Base-by-base conservation (phyloP, 1,284 basidiomycete genomes). In the Chiua sp. region DNA sequence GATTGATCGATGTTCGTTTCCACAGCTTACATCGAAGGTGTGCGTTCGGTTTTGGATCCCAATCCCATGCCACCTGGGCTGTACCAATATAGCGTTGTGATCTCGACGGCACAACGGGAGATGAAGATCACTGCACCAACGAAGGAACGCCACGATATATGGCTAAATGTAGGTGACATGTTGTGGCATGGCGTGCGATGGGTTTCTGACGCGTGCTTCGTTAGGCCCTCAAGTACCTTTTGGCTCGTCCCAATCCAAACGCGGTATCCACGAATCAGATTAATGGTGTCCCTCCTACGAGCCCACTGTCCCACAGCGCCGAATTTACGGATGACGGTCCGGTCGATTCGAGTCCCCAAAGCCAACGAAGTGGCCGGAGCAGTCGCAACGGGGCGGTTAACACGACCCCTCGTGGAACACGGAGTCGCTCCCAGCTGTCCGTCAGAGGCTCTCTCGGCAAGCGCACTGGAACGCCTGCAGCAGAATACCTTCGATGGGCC, bases 41-140 rank as follows among this genome's bases (percentile, higher is more conserved):
- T 99, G 23, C 86, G 92, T 55, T 88, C 91, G 7, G 92, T 98
- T 22, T 84, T 98, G 63, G 97, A 99, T 76, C 87, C 90, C 52
- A 98, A 98, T 74, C 91, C 93, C 7, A 90, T 93, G 81, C 96
- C 97, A 10, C 93, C 96, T 50, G 97, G 96, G 47, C 79, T 99
- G 65, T 90, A 93, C 77, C 91, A 92, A 71, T 93, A 98, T 76
- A 97, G 93, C 66, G 91, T 99, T 51, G 82, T 99, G 39, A 90
- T 99, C 60, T 90, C 93, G 28, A 98, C 96, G 0, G 91, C 93
- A 7, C 91, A 95, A 63, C 85, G 97, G 60, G 98, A 99, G 77
- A 96, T 99, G 87, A 98, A 98, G 81, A 90, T 99, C 72, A 99
- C 96, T 18, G 96, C 96, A 5, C 91, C 92, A 1, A 95, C 90